Evolutionary conservation across 108 stramenopile species (phyloP).

Genomic region (Halocafeteria seosinensis): DNA sequence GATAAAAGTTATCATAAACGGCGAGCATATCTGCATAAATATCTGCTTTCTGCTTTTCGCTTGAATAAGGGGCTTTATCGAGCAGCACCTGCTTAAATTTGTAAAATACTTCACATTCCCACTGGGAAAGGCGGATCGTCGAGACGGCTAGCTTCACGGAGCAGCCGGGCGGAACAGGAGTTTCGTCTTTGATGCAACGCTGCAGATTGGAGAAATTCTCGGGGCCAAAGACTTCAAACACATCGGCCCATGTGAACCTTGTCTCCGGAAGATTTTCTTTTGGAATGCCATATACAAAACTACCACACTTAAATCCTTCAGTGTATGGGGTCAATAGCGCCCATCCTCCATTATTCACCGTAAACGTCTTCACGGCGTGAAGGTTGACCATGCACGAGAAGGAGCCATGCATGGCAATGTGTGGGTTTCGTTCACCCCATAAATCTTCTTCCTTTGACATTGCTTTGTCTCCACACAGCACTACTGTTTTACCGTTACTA

Average conservation of each 20-base stretch:
- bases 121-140: conserved; percentile 15
- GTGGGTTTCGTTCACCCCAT: conserved; percentile 28
- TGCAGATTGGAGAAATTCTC: conserved; percentile 24
- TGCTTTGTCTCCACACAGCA: conserved; percentile 5
- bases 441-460: conserved; percentile 9
- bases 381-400: conserved; percentile 56
- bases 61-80: conserved; percentile 18
- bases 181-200: conserved; percentile 19
- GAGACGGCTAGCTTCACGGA: conserved; percentile 14
- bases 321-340: conserved; percentile 25
- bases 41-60: conserved; percentile 34
- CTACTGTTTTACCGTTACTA: conserved; percentile 6
- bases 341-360: conserved; percentile 36
- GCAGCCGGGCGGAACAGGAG: neutral
- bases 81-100: conserved; percentile 25
- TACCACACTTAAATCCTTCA: conserved; percentile 23
- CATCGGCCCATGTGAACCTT: neutral
- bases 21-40: conserved; percentile 36
- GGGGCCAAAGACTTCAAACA: conserved; percentile 12
- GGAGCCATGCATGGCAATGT: conserved; percentile 53
- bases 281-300: conserved; percentile 10
- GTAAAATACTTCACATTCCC: conserved; percentile 25
- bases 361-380: conserved; percentile 47
- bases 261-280: neutral
- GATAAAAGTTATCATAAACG: conserved; percentile 45